Percentiles rank a stretch among this genome's conserved stretches.
Evolutionary conservation across 208 protist genomes (phyloP).

Genomic region (Trypanosoma boissoni): DNA sequence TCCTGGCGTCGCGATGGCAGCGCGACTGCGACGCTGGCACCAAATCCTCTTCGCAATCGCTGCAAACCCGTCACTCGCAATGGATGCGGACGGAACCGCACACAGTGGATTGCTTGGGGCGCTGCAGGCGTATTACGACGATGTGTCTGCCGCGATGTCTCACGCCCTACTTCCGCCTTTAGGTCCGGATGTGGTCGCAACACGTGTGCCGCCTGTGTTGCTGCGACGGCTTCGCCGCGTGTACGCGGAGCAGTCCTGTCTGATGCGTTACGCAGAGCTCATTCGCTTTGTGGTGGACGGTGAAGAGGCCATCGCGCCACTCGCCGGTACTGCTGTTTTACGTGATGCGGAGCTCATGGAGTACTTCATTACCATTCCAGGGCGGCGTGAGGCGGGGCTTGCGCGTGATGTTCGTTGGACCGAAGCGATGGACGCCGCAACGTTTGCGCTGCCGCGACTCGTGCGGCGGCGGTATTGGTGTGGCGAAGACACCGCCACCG

Average conservation of each 20-base stretch:
- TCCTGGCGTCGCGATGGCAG: slow-evolving; percentile 8
- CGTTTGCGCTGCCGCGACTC: slow-evolving; percentile 33
- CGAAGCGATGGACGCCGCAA: slow-evolving; percentile 31
- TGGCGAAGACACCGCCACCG: slow-evolving; percentile 6
- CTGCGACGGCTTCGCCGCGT: slow-evolving; percentile 22
- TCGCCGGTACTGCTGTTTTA: slow-evolving; percentile 27
- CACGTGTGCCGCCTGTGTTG: slow-evolving; percentile 29
- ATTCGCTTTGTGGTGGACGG: slow-evolving; percentile 24
- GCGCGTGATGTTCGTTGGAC: slow-evolving; percentile 39
- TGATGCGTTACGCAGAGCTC: slow-evolving; percentile 23
- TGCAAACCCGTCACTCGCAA: slow-evolving; percentile 30
- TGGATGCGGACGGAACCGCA: background rate
- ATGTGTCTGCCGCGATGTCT: slow-evolving; percentile 23
- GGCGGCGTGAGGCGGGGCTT: slow-evolving; percentile 36
- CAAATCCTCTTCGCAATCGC: slow-evolving; percentile 43
- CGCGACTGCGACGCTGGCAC: slow-evolving; percentile 42
- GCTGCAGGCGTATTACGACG: slow-evolving; percentile 28
- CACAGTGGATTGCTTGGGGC: slow-evolving; percentile 25
- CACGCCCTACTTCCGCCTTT: slow-evolving; percentile 25
- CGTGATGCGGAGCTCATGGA: slow-evolving; percentile 51
- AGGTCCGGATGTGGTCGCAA: slow-evolving; percentile 9
- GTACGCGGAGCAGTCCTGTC: slow-evolving; percentile 23
- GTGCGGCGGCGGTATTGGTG: slow-evolving; percentile 24
- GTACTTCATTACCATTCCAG: slow-evolving; percentile 53
- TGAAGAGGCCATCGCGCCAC: slow-evolving; percentile 24